Conservation (phyloP, 2,329 filamentous ascomycete genomes). For the Tetracladium maxilliforme region DNA sequence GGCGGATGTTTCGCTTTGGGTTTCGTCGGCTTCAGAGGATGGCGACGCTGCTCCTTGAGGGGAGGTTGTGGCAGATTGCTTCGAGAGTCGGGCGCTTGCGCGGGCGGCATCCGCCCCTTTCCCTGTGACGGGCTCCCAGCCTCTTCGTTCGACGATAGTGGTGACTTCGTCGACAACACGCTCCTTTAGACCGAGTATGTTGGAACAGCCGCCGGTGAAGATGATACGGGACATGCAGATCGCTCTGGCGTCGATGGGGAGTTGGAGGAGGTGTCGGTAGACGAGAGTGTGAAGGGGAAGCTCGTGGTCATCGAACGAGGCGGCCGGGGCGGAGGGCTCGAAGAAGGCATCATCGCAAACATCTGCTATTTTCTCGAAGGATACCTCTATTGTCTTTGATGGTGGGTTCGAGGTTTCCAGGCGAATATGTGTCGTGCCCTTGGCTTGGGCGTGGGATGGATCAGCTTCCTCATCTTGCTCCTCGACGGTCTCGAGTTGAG, state of each 20-base stretch:
- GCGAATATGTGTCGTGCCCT: constrained; percentile 17
- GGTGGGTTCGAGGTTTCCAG: constrained; percentile 30
- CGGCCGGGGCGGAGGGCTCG: constrained; percentile 32
- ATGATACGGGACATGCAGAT: constrained; percentile 81
- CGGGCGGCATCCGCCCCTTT: too few relatives aligned
- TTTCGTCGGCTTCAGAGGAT: constrained; percentile 10
- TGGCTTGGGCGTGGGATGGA: too few relatives aligned
- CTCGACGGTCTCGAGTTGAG: too few relatives aligned
- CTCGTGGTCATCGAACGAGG: constrained; percentile 74
- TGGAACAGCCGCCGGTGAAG: constrained; percentile 69
- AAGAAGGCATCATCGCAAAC: constrained; percentile 69
- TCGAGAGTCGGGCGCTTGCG: too few relatives aligned
- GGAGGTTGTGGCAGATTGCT: too few relatives aligned
- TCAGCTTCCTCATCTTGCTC: too few relatives aligned
- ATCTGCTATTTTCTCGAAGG: constrained; percentile 56
- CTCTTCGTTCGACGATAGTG: constrained; percentile 46
- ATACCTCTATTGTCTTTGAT: constrained; percentile 43
- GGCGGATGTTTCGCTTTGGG: constrained; percentile 6
- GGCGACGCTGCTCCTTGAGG: too few relatives aligned
- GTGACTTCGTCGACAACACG: constrained; percentile 66
- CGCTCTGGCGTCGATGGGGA: constrained; percentile 71
- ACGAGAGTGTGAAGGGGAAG: constrained; percentile 62
- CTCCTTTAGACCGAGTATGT: constrained; percentile 63
- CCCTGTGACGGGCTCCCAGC: constrained; percentile 66
- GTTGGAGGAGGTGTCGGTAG: constrained; percentile 58